These are phyloP conservation scores for Morella rubra DNA, from an alignment of 306 rosid genomes.

Conservation along the genomic window DNA sequence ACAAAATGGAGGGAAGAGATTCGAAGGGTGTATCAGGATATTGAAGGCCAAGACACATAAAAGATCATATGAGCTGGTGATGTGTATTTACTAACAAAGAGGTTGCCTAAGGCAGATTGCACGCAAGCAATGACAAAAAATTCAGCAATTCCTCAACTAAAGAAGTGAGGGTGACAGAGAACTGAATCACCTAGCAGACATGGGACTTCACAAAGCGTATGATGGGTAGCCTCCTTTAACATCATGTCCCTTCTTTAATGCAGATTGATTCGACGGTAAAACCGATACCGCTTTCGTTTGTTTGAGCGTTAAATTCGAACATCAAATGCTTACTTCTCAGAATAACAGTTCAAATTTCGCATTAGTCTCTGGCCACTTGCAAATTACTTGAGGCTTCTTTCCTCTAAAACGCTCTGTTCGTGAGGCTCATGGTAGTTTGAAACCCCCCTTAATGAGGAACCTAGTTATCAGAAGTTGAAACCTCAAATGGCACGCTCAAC, in stretches of 20 bases:
- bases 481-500: neutral
- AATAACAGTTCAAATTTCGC: neutral
- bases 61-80: slow-evolving; percentile 4
- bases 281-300: neutral
- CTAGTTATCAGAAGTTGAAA: neutral
- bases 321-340: neutral
- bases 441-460: neutral
- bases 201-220: neutral
- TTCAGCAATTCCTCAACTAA: neutral
- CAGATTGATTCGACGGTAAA: neutral
- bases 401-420: neutral
- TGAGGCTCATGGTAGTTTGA: neutral
- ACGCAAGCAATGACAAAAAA: neutral
- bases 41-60: slow-evolving; percentile 15
- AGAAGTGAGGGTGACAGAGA: neutral
- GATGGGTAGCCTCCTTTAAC: neutral
- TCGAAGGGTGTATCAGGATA: neutral
- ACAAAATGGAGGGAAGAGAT: slow-evolving; percentile 27
- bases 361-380: neutral
- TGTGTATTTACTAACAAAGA: neutral
- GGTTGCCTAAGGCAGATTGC: neutral
- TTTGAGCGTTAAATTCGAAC: neutral
- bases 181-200: neutral
- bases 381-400: neutral
- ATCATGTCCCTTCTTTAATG: neutral